phyloP scores from a whole-genome alignment of 2,329 filamentous ascomycete species.

The Biscogniauxia mediterranea region DNA sequence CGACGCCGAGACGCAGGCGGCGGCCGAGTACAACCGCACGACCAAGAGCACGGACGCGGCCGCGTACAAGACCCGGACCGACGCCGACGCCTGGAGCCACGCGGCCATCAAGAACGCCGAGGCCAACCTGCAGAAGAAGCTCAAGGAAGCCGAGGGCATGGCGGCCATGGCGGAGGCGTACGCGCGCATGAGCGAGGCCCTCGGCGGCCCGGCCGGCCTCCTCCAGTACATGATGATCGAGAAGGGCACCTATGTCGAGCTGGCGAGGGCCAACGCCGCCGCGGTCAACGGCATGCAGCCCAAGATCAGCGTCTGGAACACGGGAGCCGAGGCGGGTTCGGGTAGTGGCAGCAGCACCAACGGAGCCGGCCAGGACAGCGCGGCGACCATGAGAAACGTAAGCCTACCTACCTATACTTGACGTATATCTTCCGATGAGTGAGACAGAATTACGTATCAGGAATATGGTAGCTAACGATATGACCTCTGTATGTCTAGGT shows the following conservation, averaged over 20 bases:
- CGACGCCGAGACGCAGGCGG: slow-evolving; percentile 44
- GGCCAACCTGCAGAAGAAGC: slow-evolving; percentile 53
- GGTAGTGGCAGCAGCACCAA: slow-evolving; percentile 38
- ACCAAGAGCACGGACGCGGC: slow-evolving; percentile 48
- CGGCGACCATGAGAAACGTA: slow-evolving; percentile 67
- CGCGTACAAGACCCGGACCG: slow-evolving; percentile 46
- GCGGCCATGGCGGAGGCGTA: slow-evolving; percentile 80
- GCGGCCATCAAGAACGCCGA: slow-evolving; percentile 50
- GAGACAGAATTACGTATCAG: not conserved
- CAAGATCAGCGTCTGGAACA: slow-evolving; percentile 92
- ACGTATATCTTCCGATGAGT: too few species aligned
- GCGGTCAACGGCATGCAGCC: slow-evolving; percentile 77
- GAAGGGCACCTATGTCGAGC: slow-evolving; percentile 72
- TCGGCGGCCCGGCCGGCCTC: slow-evolving; percentile 75
- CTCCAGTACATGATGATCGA: slow-evolving; percentile 88
- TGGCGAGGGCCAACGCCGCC: slow-evolving; percentile 74
- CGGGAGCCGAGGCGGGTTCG: slow-evolving; percentile 52
- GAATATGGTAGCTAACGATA: slow-evolving; percentile 1
- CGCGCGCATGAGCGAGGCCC: slow-evolving; percentile 64
- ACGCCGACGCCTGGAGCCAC: slow-evolving; percentile 41
- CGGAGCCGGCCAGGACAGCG: slow-evolving; percentile 49
- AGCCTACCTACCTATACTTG: slow-evolving; percentile 1
- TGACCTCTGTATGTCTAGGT: slow-evolving; percentile 34
- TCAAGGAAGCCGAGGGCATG: slow-evolving; percentile 76
- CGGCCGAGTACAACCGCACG: slow-evolving; percentile 47